Conservation (phyloP, 164 flowering plant genomes). For the Protea cynaroides region DNA sequence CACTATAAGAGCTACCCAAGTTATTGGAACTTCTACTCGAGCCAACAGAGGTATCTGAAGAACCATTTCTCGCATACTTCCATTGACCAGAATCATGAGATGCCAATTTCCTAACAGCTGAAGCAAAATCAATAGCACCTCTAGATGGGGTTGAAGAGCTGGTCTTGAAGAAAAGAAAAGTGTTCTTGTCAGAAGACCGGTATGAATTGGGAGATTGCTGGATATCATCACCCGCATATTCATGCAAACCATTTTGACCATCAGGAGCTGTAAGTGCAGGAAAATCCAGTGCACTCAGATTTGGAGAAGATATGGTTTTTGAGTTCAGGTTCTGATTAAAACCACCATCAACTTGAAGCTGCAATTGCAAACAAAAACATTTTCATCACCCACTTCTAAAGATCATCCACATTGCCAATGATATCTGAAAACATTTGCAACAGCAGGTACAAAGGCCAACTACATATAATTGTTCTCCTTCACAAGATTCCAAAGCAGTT, state of each 20-base stretch:
- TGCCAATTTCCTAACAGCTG: conserved; percentile 82
- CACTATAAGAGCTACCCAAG: conserved; percentile 42
- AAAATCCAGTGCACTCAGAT: conserved; percentile 70
- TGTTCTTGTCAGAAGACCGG: conserved; percentile 58
- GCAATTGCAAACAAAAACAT: conserved; percentile 26
- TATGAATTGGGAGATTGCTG: conserved; percentile 45
- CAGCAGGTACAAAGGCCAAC: too few relatives aligned
- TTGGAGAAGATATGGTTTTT: conserved; percentile 73
- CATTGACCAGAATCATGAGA: conserved; percentile 73
- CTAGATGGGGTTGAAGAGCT: conserved; percentile 47
- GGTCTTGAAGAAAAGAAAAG: conserved; percentile 54
- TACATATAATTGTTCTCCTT: too few relatives aligned
- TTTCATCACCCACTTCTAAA: too few relatives aligned
- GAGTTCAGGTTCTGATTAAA: conserved; percentile 52
- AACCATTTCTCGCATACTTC: conserved; percentile 74
- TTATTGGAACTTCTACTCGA: conserved; percentile 76
- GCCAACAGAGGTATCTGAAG: conserved; percentile 50
- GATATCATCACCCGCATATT: conserved; percentile 51
- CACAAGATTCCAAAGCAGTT: too few relatives aligned
- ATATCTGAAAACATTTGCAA: too few relatives aligned
- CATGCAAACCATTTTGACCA: conserved; percentile 40
- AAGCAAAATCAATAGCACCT: conserved; percentile 78
- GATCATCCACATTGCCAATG: too few relatives aligned
- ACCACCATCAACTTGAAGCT: conserved; percentile 92
- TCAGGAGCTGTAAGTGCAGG: conserved; percentile 67